Evolutionary conservation across 2,329 filamentous ascomycete genomes (phyloP), one percentile per base, ranked within the genome.

Genomic region (Fusarium sp.): DNA sequence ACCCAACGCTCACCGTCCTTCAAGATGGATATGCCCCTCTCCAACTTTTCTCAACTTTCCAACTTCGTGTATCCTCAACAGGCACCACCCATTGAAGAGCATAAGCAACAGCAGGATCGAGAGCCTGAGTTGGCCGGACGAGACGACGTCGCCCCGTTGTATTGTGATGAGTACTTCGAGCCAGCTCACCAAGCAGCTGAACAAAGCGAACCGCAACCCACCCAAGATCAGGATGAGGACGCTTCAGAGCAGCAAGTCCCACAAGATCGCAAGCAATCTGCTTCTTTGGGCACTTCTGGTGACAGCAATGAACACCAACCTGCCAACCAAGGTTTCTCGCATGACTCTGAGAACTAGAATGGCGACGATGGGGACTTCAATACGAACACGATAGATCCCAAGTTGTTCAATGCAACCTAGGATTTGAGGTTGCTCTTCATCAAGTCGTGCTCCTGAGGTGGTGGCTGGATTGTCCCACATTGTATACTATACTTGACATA

Each of bases 141-240:
- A 9, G 41, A 35, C 9, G 41, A 39, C 9, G 10, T 36, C 8
- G 6, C 38, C 18, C 44, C 27, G 5, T 3, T 45, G 3, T 31
- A 27, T 4, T 73, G 56, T 62, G 41, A 58, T 12, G 36, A 57
- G 22, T 70, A 58, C 25, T 27, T 66, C 36, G 65, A 57, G 42
- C 33, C 27, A 59, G 9, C 25, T 66, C 39, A 27, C 39, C 33
- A n/a, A 62, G 39, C 31, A 25, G 14, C 36, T 22, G 29, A n/a
- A 6, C 53, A n/a, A 38, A 29, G 25, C 18, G 25, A n/a, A n/a
- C 18, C 18, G 22, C 33, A 53, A 5, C 31, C 8, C n/a, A 7
- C 22, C 25, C n/a, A 39, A n/a, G 44, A 62, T 62, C n/a, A 47
- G 11, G 47, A 46, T 11, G 17, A 35, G 35, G 44, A 65, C 35